A percentile compares a stretch with the other conserved stretches of the same genome.
These are phyloP conservation scores for Paxillus rubicundulus DNA, from an alignment of 768 basidiomycete genomes.

Conservation along the genomic window DNA sequence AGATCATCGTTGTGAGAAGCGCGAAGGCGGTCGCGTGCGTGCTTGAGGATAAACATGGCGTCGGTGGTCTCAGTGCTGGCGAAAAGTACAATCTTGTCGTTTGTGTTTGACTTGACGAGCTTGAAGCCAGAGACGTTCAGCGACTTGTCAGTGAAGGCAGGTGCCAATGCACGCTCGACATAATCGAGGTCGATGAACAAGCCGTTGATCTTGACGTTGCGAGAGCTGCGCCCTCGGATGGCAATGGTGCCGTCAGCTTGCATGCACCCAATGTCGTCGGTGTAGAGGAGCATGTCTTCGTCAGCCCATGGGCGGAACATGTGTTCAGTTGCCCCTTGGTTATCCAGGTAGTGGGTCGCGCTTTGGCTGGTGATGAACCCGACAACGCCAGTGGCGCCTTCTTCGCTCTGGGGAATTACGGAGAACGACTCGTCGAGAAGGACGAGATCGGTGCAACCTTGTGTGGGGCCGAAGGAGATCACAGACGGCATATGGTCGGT, in stretches of 20 bases:
- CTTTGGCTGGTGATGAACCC: slow-evolving; percentile 26
- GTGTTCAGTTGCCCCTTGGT: slow-evolving; percentile 25
- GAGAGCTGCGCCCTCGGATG: slow-evolving; percentile 28
- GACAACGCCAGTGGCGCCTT: slow-evolving; percentile 27
- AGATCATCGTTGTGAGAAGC: slow-evolving; percentile 16
- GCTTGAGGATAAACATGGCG: slow-evolving; percentile 21
- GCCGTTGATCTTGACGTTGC: slow-evolving; percentile 31
- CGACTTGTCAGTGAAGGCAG: slow-evolving; percentile 20
- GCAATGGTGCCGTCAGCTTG: slow-evolving; percentile 26
- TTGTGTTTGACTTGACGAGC: slow-evolving; percentile 25
- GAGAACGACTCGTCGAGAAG: slow-evolving; percentile 24
- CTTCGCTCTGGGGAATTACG: slow-evolving; percentile 17
- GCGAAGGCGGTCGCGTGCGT: slow-evolving; percentile 20
- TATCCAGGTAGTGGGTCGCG: slow-evolving; percentile 28
- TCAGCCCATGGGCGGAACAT: slow-evolving; percentile 28
- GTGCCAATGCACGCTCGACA: slow-evolving; percentile 25
- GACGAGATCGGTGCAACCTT: slow-evolving; percentile 28
- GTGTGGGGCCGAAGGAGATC: slow-evolving; percentile 28
- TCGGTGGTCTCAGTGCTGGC: slow-evolving; percentile 15
- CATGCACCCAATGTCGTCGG: slow-evolving; percentile 29
- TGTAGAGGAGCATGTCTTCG: slow-evolving; percentile 25
- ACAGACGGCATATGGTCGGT: slow-evolving; percentile 22
- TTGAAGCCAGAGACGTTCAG: slow-evolving; percentile 23
- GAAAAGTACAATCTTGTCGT: slow-evolving; percentile 28
- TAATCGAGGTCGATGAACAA: slow-evolving; percentile 29